These are phyloP conservation scores for Kodamaea sp. DNA, from an alignment of 1,139 yeast genomes.

Conservation along the genomic window DNA sequence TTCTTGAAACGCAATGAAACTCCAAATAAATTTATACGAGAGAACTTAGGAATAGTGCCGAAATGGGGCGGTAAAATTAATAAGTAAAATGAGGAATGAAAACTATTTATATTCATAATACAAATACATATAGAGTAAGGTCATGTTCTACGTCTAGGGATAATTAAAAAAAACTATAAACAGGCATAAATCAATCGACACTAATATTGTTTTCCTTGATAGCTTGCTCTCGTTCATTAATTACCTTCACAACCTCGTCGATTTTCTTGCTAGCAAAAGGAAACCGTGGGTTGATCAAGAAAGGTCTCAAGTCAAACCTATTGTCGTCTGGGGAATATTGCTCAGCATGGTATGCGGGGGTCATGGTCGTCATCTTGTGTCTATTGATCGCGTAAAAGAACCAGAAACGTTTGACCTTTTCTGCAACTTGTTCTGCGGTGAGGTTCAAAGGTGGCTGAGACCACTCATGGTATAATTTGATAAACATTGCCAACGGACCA, in stretches of 20 bases:
- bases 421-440: constrained; percentile 83
- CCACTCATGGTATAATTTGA: constrained; percentile 91
- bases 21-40: constrained; percentile 37
- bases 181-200: constrained; percentile 12
- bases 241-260: constrained; percentile 65
- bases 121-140: no score
- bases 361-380: constrained; percentile 94
- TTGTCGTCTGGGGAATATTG: constrained; percentile 98
- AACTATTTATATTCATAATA: no score
- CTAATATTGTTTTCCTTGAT: constrained; percentile 18
- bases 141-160: no score
- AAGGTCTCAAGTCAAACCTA: constrained; percentile 92
- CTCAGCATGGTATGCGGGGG: constrained; percentile 97
- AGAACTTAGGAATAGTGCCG: constrained; percentile 43
- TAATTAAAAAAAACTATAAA: no score
- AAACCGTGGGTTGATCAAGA: constrained; percentile 87
- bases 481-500: constrained; percentile 94
- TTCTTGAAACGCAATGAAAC: constrained; percentile 48
- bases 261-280: constrained; percentile 89
- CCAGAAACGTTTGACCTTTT: constrained; percentile 88
- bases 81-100: no score
- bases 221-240: constrained; percentile 41
- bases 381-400: constrained; percentile 93
- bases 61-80: constrained; percentile 55
- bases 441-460: constrained; percentile 64